These are phyloP conservation scores for Termitomyces bulborhizus DNA, from an alignment of 768 basidiomycete genomes.

Conservation along the genomic window DNA sequence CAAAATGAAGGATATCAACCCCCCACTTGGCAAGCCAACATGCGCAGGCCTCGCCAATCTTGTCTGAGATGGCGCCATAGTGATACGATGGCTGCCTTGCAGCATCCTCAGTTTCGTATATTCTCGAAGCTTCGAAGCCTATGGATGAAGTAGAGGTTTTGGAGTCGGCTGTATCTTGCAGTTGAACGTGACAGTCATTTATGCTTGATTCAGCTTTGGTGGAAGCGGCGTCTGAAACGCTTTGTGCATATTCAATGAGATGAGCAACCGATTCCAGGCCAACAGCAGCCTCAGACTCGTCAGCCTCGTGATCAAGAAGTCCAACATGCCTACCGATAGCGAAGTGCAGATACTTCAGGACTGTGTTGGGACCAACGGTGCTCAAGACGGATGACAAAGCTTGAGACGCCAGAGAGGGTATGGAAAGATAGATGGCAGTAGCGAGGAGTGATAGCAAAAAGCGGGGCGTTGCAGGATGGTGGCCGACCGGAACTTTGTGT, in stretches of 20 bases:
- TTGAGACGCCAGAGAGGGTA: conserved; percentile 69
- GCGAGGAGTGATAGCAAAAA: conserved; percentile 86
- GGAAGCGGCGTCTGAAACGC: conserved; percentile 4
- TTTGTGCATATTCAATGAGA: conserved; percentile 31
- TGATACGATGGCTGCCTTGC: conserved; percentile 40
- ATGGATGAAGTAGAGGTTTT: conserved; percentile 2
- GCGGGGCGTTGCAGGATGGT: conserved; percentile 73
- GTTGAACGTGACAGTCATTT: neutral
- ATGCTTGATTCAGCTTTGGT: neutral
- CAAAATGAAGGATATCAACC: conserved; percentile 63
- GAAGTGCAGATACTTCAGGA: conserved; percentile 73
- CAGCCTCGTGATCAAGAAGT: conserved; percentile 20
- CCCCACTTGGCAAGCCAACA: conserved; percentile 91
- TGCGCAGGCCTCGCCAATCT: conserved; percentile 84
- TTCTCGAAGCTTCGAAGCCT: conserved; percentile 12
- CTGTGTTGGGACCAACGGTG: conserved; percentile 76
- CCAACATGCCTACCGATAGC: conserved; percentile 68
- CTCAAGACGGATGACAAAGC: conserved; percentile 65
- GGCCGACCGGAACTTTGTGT: conserved; percentile 35
- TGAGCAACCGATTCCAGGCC: conserved; percentile 67
- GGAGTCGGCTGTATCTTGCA: neutral
- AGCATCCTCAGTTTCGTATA: conserved; percentile 11
- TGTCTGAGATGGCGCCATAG: conserved; percentile 87
- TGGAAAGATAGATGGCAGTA: conserved; percentile 80
- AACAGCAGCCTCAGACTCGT: conserved; percentile 54